A percentile compares a stretch with the other conserved stretches of the same genome.
These are phyloP conservation scores for Carex myosuroides DNA, from an alignment of 176 grass and related monocot genomes.

Conservation along the genomic window DNA sequence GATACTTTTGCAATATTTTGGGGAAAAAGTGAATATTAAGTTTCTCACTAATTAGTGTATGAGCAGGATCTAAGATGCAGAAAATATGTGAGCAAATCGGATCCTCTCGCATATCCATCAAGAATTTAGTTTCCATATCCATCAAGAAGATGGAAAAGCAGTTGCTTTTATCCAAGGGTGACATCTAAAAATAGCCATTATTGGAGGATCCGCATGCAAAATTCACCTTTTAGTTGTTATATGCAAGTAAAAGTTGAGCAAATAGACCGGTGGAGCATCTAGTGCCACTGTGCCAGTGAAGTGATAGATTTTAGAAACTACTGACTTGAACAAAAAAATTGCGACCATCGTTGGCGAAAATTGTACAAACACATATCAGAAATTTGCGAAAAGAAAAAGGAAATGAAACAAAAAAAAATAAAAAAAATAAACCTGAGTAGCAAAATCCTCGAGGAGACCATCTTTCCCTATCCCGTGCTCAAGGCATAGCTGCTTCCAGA, in stretches of 20 bases:
- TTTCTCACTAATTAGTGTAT: neutral
- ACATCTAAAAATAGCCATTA: neutral
- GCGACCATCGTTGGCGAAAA: neutral
- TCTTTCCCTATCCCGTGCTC: slow-evolving; percentile 99
- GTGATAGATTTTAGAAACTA: neutral
- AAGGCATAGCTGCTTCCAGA: slow-evolving; percentile 99
- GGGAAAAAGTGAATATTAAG: neutral
- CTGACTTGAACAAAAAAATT: no score
- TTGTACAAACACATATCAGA: neutral
- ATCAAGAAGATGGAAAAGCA: neutral
- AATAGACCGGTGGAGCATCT: neutral
- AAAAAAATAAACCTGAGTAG: slow-evolving; percentile 46
- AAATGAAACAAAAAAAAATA: neutral
- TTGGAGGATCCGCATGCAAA: neutral
- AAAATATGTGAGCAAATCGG: neutral
- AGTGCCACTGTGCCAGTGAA: neutral
- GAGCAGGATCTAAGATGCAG: neutral
- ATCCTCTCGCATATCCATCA: neutral
- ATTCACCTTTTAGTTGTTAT: slow-evolving; percentile 13
- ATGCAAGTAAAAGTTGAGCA: neutral
- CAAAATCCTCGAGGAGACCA: slow-evolving; percentile 96
- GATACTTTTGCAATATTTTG: neutral
- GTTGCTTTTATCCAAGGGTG: neutral
- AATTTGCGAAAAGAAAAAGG: neutral
- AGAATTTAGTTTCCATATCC: neutral